Percentiles rank a stretch among this genome's conserved stretches.
phyloP scores from a whole-genome alignment of 23 red algal genomes.

The Gracilariopsis chorda region DNA sequence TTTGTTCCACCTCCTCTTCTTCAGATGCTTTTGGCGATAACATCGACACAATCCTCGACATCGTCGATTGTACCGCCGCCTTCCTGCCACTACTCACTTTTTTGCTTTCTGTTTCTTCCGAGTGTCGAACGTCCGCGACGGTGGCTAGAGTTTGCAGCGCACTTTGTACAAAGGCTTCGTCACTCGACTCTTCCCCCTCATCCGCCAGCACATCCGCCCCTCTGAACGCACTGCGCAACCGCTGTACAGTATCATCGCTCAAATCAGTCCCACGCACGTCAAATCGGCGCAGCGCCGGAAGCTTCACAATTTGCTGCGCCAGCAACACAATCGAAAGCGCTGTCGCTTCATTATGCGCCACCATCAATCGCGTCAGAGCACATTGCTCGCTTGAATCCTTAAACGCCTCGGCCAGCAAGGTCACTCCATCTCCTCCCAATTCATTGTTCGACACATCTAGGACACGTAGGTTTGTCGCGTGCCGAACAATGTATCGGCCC shows the following conservation, averaged over 20 bases:
- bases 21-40: neutral
- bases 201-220: neutral
- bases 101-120: neutral
- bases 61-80: neutral
- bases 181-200: neutral
- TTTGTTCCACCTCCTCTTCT: neutral
- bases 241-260: neutral
- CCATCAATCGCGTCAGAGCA: constrained; percentile 32
- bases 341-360: constrained; percentile 42
- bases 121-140: neutral
- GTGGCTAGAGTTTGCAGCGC: neutral
- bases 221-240: neutral
- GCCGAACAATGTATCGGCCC: neutral
- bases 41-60: neutral
- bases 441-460: constrained; percentile 77
- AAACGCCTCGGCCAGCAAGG: constrained; percentile 47
- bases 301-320: neutral
- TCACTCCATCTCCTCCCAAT: constrained; percentile 34
- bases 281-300: constrained; percentile 22
- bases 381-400: neutral
- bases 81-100: neutral
- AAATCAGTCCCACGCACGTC: constrained; percentile 58
- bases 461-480: neutral
- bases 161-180: neutral
- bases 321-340: constrained; percentile 8